Percentiles rank a stretch among this genome's conserved stretches.
Conservation (phyloP, 768 basidiomycete species). For the Tricholoma terreum region DNA sequence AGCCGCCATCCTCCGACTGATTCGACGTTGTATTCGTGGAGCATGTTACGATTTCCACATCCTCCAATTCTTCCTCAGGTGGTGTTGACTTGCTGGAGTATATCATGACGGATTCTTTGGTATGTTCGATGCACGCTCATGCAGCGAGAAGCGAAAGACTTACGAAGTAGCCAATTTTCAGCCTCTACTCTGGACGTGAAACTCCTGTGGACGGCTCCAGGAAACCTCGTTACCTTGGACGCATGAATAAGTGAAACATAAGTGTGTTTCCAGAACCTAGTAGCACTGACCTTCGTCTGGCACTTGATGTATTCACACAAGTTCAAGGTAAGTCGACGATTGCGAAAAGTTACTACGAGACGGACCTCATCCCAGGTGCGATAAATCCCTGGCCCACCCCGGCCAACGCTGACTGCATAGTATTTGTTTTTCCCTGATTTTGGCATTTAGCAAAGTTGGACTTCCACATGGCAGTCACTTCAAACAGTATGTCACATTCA, state of each 20-base stretch:
- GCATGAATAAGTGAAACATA: neutral
- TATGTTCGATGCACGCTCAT: neutral
- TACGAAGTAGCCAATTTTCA: conserved; percentile 47
- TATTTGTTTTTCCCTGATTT: conserved; percentile 38
- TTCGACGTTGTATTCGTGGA: neutral
- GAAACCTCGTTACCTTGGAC: conserved; percentile 49
- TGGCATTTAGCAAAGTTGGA: conserved; percentile 26
- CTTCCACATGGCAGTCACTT: too few species aligned
- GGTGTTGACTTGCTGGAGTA: neutral
- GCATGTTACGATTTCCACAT: neutral
- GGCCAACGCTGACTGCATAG: conserved; percentile 60
- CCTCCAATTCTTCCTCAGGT: neutral
- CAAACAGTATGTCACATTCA: neutral
- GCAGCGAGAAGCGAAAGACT: neutral
- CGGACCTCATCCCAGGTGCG: conserved; percentile 58
- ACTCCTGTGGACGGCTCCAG: conserved; percentile 50
- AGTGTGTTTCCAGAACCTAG: neutral
- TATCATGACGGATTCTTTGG: neutral
- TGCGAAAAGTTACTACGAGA: neutral
- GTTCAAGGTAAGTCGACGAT: neutral
- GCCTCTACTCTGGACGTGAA: conserved; percentile 46
- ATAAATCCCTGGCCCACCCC: conserved; percentile 57
- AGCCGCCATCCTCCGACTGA: neutral
- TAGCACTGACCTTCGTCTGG: conserved; percentile 37
- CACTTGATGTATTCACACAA: conserved; percentile 33